phyloP scores from a whole-genome alignment of 2,329 filamentous ascomycete genomes.

The Sclerotinia subarctica region DNA sequence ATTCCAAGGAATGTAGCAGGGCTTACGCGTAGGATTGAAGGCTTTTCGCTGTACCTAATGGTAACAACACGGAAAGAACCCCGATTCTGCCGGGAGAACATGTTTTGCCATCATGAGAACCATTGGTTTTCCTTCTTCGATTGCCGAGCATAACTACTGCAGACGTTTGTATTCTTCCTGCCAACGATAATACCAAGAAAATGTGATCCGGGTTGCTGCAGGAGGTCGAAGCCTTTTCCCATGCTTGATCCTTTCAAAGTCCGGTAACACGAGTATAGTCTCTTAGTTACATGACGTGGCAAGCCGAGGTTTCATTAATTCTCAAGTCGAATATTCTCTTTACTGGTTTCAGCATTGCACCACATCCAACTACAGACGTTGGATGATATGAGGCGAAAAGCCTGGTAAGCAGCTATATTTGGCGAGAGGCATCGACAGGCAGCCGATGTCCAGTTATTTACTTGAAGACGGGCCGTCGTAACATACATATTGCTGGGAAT shows the following conservation, averaged over 20 bases:
- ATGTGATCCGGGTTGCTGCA: not conserved
- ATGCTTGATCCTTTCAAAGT: conserved; percentile 4
- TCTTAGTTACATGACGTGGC: conserved; percentile 16
- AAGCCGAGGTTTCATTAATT: conserved; percentile 7
- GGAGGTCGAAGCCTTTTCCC: conserved; percentile 4
- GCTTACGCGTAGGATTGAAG: conserved; percentile 6
- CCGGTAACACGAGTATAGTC: conserved; percentile 2
- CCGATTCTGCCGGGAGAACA: not conserved
- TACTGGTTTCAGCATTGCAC: conserved; percentile 8
- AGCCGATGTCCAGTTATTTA: not conserved
- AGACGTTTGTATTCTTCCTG: not conserved
- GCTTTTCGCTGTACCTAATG: not conserved
- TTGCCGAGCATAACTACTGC: not conserved
- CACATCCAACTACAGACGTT: not conserved
- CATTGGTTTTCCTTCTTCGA: conserved; percentile 1
- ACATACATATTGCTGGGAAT: conserved; percentile 12
- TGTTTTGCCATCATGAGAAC: not conserved
- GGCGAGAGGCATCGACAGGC: not conserved
- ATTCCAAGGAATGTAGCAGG: not conserved
- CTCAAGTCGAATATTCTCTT: not conserved
- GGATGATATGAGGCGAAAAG: not conserved
- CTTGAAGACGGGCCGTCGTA: not conserved
- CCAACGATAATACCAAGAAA: not conserved
- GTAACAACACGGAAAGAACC: not conserved
- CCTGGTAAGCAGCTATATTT: not conserved